Evolutionary conservation across 164 flowering plant species (phyloP).

Genomic region (Pachysandra terminalis): DNA sequence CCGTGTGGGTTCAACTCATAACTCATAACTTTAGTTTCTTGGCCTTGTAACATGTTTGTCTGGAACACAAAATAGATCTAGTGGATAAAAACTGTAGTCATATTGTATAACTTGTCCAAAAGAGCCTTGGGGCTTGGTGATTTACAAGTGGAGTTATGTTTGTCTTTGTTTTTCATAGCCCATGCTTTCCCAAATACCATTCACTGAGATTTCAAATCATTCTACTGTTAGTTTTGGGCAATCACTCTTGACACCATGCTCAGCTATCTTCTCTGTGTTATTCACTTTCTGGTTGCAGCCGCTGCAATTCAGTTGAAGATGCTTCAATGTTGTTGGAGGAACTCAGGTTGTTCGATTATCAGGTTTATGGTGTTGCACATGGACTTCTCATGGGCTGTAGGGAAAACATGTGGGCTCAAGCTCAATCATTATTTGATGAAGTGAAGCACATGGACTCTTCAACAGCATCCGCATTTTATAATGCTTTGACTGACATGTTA

Average conservation of each 20-base stretch:
- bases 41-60: no score
- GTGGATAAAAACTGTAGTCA: no score
- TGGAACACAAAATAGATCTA: no score
- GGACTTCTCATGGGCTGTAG: conserved; percentile 85
- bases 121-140: no score
- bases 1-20: no score
- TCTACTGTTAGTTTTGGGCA: background rate
- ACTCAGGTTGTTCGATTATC: conserved; percentile 81
- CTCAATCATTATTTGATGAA: conserved; percentile 83
- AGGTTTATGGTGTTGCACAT: conserved; percentile 93
- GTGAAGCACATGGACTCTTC: conserved; percentile 84
- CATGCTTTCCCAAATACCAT: no score
- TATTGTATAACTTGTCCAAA: no score
- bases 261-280: conserved; percentile 4
- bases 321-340: conserved; percentile 91
- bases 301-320: conserved; percentile 90
- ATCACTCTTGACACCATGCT: background rate
- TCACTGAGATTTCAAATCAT: background rate
- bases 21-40: no score
- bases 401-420: conserved; percentile 74
- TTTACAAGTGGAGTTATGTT: no score
- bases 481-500: conserved; percentile 95
- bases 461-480: conserved; percentile 96
- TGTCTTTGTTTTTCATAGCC: no score
- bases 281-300: conserved; percentile 50